A percentile compares a stretch with the other conserved stretches of the same genome.
Conservation (phyloP, 306 rosid species). For the Trifolium subterraneum region DNA sequence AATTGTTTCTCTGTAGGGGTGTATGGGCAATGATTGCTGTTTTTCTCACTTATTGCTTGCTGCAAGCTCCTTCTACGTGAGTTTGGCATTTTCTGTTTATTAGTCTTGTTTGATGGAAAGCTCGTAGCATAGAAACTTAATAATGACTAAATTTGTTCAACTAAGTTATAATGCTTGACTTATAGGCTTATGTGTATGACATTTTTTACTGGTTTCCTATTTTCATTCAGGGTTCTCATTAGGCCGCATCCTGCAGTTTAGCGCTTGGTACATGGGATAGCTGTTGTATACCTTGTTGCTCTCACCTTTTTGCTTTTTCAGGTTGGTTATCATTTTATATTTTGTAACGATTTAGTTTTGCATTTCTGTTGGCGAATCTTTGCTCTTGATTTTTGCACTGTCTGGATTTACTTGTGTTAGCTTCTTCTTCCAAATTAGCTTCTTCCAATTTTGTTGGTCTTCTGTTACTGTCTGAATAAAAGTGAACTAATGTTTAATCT, state of each 20-base stretch:
- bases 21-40: slow-evolving; percentile 97
- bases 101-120: slow-evolving; percentile 6
- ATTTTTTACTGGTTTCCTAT: slow-evolving; percentile 18
- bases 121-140: background rate
- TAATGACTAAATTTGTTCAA: background rate
- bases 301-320: slow-evolving; percentile 98
- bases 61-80: slow-evolving; percentile 99
- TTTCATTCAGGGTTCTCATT: slow-evolving; percentile 82
- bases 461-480: slow-evolving; percentile 25
- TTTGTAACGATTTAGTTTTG: background rate
- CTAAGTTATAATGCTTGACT: background rate
- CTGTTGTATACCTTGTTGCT: slow-evolving; percentile 90
- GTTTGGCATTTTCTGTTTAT: slow-evolving; percentile 44
- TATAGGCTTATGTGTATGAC: slow-evolving; percentile 30
- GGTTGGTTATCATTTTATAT: slow-evolving; percentile 52
- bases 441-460: slow-evolving; percentile 9
- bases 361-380: slow-evolving; percentile 20
- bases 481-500: slow-evolving; percentile 33
- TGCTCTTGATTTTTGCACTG: background rate
- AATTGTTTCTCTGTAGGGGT: slow-evolving; percentile 73
- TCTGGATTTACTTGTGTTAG: slow-evolving; percentile 29
- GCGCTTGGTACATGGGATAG: slow-evolving; percentile 99
- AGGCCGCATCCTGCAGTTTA: slow-evolving; percentile 99
- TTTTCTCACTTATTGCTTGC: slow-evolving; percentile 97
- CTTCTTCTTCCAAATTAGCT: too few species aligned